phyloP scores from a whole-genome alignment of 306 rosid species.

The Dryas drummondii region DNA sequence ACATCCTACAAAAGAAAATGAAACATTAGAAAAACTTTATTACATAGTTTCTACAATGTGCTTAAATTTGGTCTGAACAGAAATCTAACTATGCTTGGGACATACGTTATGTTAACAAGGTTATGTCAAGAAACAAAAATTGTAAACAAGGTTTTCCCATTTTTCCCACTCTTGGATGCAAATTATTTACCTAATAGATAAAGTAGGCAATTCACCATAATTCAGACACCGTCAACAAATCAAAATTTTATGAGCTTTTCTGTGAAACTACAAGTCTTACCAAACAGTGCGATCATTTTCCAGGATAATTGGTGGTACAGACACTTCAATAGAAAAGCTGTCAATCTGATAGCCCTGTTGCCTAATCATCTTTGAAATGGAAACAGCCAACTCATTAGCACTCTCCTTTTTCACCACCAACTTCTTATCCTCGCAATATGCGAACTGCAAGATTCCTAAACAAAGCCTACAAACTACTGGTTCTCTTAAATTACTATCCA shows the following conservation, averaged over 20 bases:
- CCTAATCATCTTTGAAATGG: conserved; percentile 52
- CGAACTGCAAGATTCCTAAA: conserved; percentile 81
- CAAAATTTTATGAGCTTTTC: not conserved
- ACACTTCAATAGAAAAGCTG: conserved; percentile 71
- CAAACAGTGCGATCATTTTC: conserved; percentile 54
- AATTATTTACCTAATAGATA: not conserved
- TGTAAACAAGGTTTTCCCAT: not conserved
- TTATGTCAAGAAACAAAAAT: not conserved
- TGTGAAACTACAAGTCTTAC: conserved; percentile 29
- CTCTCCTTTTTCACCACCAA: conserved; percentile 29
- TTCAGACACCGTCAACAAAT: not conserved
- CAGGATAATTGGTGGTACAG: conserved; percentile 52
- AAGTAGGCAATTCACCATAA: not conserved
- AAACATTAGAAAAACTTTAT: not conserved
- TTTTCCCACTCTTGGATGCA: not conserved
- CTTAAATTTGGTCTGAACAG: conserved; percentile 10
- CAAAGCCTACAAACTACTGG: conserved; percentile 56
- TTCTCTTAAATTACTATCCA: conserved; percentile 11
- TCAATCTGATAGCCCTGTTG: conserved; percentile 51
- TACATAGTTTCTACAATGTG: not conserved
- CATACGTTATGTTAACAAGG: not conserved
- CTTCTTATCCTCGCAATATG: conserved; percentile 32
- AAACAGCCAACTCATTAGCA: conserved; percentile 46
- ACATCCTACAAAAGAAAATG: conserved; percentile 41
- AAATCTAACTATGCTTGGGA: not conserved